Evolutionary conservation across 441 rosid genomes (phyloP).

Genomic region (Syzygium malaccense): DNA sequence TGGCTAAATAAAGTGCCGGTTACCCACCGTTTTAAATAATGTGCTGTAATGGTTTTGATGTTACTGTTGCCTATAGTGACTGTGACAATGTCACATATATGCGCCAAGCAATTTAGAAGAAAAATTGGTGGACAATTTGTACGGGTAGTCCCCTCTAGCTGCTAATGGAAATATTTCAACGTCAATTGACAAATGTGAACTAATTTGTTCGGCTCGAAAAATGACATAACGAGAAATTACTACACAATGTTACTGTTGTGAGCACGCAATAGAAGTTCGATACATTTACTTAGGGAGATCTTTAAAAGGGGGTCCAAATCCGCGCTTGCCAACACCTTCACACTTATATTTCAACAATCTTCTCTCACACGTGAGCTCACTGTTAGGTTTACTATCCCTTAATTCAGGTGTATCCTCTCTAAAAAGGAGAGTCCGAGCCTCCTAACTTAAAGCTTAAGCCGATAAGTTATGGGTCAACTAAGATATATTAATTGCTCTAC

Average conservation of each 20-base stretch:
- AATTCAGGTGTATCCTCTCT: too few species aligned
- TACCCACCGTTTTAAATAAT: background rate
- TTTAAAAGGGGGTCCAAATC: too few species aligned
- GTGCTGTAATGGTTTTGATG: background rate
- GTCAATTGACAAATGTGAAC: background rate
- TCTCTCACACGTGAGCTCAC: too few species aligned
- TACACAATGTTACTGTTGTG: background rate
- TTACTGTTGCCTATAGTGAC: background rate
- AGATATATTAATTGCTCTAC: too few species aligned
- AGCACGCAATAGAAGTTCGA: background rate
- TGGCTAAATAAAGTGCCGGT: too few species aligned
- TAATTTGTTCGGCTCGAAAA: background rate
- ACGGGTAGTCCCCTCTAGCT: background rate
- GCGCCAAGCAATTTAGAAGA: background rate
- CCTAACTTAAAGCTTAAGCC: too few species aligned
- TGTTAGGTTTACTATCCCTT: too few species aligned
- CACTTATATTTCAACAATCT: too few species aligned
- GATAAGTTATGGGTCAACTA: too few species aligned
- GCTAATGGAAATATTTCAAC: background rate
- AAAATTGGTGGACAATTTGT: background rate
- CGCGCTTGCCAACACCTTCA: too few species aligned
- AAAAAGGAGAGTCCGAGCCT: too few species aligned
- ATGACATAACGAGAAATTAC: background rate
- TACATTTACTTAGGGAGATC: background rate
- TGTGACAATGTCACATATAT: background rate